Evolutionary conservation across 192 early-diverging fungal species (phyloP).

Genomic region (Obelidium mucronatum): DNA sequence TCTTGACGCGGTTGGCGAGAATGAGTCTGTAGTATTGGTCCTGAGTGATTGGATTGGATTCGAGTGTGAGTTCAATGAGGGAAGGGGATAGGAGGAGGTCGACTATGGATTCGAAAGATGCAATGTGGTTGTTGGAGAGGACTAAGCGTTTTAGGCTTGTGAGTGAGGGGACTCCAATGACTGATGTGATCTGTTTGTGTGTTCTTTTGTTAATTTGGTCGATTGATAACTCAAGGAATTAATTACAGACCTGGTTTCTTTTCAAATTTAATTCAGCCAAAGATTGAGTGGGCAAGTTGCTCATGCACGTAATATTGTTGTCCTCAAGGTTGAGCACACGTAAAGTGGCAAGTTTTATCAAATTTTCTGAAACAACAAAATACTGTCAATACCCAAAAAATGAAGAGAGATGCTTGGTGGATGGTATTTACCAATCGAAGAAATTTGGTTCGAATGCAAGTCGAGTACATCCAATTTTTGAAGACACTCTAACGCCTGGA

Average conservation of each 20-base stretch:
- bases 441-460: conserved; percentile 58
- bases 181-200: conserved; percentile 30
- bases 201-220: too few relatives aligned
- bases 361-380: conserved; percentile 49
- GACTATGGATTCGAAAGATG: conserved; percentile 44
- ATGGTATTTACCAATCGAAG: conserved; percentile 43
- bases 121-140: conserved; percentile 44
- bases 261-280: conserved; percentile 58
- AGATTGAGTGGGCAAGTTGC: conserved; percentile 31
- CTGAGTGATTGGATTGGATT: conserved; percentile 43
- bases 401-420: background rate
- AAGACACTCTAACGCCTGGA: conserved; percentile 44
- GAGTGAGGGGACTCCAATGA: conserved; percentile 33
- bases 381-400: background rate
- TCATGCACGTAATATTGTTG: conserved; percentile 46
- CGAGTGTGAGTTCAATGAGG: conserved; percentile 42
- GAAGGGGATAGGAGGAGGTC: conserved; percentile 29
- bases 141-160: conserved; percentile 38
- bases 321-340: conserved; percentile 61
- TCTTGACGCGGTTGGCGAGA: conserved; percentile 44
- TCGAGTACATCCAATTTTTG: conserved; percentile 60
- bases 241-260: conserved; percentile 48
- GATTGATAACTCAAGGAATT: too few relatives aligned
- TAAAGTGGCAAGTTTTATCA: conserved; percentile 46
- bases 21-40: conserved; percentile 49